Evolutionary conservation across 805 yeast species (phyloP), one percentile per base, ranked within the genome.

Genomic region (Metschnikowia corniflorae): DNA sequence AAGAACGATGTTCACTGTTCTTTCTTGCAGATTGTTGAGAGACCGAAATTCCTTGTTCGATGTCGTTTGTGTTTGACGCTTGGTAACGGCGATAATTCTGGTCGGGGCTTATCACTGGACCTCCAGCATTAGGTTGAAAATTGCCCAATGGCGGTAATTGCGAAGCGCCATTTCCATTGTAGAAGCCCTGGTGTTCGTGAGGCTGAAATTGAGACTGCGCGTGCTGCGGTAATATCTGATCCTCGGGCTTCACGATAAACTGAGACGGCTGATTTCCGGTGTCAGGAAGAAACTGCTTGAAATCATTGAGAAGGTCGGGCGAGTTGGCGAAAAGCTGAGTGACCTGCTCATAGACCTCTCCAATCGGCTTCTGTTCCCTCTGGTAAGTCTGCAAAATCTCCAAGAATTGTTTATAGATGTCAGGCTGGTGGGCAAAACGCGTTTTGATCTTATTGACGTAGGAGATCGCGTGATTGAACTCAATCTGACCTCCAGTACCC

Each of bases 301-400:
- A 93, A 57, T 94, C 98, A 49, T 88, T 95, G 44, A 93, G 67
- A 41, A 93, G 71, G 54, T 93, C 99, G 0, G 97, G 97, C 9
- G 96, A 95, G 51, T 86, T 86, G 42, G 86, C 82, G 65, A 93
- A 93, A 35, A 93, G 69, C 6, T 79, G 72, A 1, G 96, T 84
- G 2, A 93, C 96, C 57, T 93, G 97, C 37, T 86, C 83, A 54
- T 93, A 93, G 9, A 93, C 98, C 55, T 93, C 97, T 34, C 86
- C 82, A 35, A 93, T 93, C 31, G 96, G 96, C 55, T 87, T 84
- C 56, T 88, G 95, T 55, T 91, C 98, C 46, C 95, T 79, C 66
- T 93, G 98, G 58, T 91, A 93, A 30, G 97, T 91, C 60, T 93
- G 98, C 50, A 93, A 68, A 40, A 91, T 93, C 59, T 93, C 98